A percentile compares a stretch with the other conserved stretches of the same genome.
Conservation (phyloP, 2,329 filamentous ascomycete genomes). For the Lecanicillium sp. region DNA sequence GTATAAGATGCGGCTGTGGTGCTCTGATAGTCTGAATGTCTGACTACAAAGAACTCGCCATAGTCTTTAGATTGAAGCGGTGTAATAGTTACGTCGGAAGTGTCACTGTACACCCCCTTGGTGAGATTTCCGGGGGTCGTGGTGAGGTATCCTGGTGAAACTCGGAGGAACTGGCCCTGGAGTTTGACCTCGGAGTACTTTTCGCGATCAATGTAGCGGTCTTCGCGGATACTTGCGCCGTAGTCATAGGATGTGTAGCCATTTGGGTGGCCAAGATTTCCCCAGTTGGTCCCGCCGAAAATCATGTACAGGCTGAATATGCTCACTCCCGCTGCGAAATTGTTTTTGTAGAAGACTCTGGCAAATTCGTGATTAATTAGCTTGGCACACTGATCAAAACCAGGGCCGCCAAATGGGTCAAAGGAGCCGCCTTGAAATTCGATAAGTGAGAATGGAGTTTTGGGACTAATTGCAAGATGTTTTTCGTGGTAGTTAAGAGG, state of each 20-base stretch:
- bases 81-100: constrained; percentile 47
- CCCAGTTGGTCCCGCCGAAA: constrained; percentile 78
- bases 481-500: constrained; percentile 40
- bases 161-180: constrained; percentile 65
- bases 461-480: constrained; percentile 54
- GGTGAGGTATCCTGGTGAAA: constrained; percentile 60
- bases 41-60: constrained; percentile 55
- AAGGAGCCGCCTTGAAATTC: constrained; percentile 67
- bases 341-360: constrained; percentile 72
- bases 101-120: constrained; percentile 43
- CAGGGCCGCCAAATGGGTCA: constrained; percentile 65
- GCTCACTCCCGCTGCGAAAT: constrained; percentile 55
- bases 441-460: constrained; percentile 55
- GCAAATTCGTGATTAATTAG: constrained; percentile 68
- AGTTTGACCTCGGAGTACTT: constrained; percentile 78
- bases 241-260: constrained; percentile 54
- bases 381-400: constrained; percentile 57
- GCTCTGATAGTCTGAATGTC: constrained; percentile 59
- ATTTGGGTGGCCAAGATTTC: constrained; percentile 63
- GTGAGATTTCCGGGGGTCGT: constrained; percentile 43
- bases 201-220: constrained; percentile 58
- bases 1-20: constrained; percentile 50
- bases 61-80: constrained; percentile 48
- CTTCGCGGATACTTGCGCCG: constrained; percentile 53
- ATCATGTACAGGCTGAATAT: constrained; percentile 73